Evolutionary conservation across 78 protist genomes (phyloP), one percentile per base, ranked within the genome.

Genomic region (Chrysochromulina parva): DNA sequence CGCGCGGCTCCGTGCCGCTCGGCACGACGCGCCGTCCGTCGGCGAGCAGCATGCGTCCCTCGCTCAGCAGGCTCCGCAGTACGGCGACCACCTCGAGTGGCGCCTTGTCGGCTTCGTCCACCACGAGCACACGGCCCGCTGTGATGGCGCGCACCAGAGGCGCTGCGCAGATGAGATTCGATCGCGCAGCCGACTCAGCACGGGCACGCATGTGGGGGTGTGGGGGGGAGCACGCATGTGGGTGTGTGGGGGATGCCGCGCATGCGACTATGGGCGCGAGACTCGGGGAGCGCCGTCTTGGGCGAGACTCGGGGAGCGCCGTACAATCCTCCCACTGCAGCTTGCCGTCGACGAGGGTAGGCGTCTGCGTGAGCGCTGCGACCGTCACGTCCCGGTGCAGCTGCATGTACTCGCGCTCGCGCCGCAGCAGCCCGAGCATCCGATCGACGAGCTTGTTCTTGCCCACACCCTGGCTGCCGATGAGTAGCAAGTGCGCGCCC

Each of bases 321-420:
- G 38, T 38, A 38, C 38, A 38, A 95, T 58, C 62, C 62, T 58
- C 62, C 62, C 62, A 58, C 13, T 13, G 62, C 24, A 58, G 3
- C 9, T 11, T 16, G 20, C 97, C 97, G 22, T 73, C 90, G 2
- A 20, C 50, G 85, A 95, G 57, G 14, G 92, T 53, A 0, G 97
- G 96, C 66, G 28, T 0, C 22, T 55, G 67, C 9, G 96, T 96
- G 38, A 96, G 90, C 26, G 94, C 19, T 5, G 74, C 86, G 20
- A 96, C 95, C 13, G 96, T 96, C 1, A 94, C 90, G 92, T 96
- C 97, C 1, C 97, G 93, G 91, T 96, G 97, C 52, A 96, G 95
- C 66, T 96, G 97, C 38, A 95, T 53, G 89, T 96, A 96, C 82
- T 96, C 94, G 24, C 96, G 82, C 50, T 92, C 93, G 20, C 26